Evolutionary conservation across 805 yeast genomes (phyloP), one percentile per base, ranked within the genome.

Genomic region (Sugiyamaella americana): DNA sequence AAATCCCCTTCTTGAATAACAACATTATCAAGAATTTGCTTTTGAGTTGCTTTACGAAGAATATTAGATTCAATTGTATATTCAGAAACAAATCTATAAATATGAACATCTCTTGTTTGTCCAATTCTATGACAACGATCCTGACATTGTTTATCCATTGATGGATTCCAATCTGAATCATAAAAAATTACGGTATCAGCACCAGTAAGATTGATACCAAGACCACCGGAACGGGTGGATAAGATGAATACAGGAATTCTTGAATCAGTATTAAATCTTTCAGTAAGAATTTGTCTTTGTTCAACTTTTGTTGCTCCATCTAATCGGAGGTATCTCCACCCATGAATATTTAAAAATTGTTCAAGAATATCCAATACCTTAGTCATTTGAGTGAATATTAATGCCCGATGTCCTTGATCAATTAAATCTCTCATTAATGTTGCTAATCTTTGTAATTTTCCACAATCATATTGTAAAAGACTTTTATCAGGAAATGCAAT

Each of bases 121-220:
- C 99, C 99, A 63, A 93, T 93, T 72, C 99, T 83, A 64, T 93
- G 99, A 68, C 98, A 93, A 65, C 99, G 81, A 67, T 93, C 99
- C 66, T 93, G 98, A 68, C 98, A 93, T 67, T 93, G 99, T 61
- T 88, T 87, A 64, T 93, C 99, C 97, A 93, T 93, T 1, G 98
- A 95, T 2, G 99, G 99, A 62, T 93, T 93, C 98, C 98, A 91
- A 66, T 91, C 98, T 2, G 96, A 87, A 66, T 93, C 99, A 64
- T 94, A 93, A 67, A 93, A 94, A 5, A 93, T 87, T 38, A 93
- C 99, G 0, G 98, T 93, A 60, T 93, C 99, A 0, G 99, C 99
- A 61, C 98, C 99, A 0, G 98, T 93, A 54, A 93, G 69, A 60
- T 93, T 93, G 63, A 93, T 93, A 62, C 99, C 99, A 56, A 94